These are phyloP conservation scores for Acanthamoeba lenticulata DNA, from an alignment of 208 protist genomes.

Conservation along the genomic window DNA sequence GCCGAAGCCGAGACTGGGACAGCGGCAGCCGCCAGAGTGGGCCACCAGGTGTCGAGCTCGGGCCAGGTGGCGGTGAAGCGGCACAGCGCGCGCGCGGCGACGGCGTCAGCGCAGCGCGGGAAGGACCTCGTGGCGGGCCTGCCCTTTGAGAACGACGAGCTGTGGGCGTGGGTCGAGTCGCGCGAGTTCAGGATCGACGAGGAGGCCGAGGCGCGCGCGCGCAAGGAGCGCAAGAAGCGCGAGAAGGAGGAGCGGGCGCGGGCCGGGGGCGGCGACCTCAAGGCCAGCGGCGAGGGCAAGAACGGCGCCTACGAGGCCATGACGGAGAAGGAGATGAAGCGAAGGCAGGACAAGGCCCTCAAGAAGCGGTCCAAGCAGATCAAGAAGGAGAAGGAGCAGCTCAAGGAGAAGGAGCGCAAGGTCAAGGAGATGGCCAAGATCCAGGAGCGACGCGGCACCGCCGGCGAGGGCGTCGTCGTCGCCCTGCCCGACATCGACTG, in stretches of 20 bases:
- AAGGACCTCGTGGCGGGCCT: not conserved
- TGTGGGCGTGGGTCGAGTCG: not conserved
- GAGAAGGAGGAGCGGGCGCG: not conserved
- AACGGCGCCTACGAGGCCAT: not conserved
- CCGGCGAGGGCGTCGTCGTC: constrained; percentile 7
- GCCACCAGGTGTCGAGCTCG: not conserved
- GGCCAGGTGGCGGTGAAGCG: too few relatives aligned
- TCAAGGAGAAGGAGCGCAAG: not conserved
- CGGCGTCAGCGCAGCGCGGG: not conserved
- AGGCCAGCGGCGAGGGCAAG: not conserved
- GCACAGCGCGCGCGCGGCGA: not conserved
- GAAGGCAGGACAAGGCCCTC: not conserved
- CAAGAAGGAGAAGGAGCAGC: not conserved
- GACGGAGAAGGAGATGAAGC: not conserved
- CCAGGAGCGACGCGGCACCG: not conserved
- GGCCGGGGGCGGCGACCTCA: not conserved
- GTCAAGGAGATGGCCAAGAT: constrained; percentile 6
- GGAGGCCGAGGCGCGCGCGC: not conserved
- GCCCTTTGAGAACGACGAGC: not conserved
- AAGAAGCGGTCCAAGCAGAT: not conserved
- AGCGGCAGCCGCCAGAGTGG: not conserved
- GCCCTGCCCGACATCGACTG: not conserved
- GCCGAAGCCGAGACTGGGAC: not conserved
- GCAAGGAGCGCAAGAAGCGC: not conserved
- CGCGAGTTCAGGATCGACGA: not conserved